phyloP scores from a whole-genome alignment of 805 yeast genomes.

The Starmerella stigmatis region DNA sequence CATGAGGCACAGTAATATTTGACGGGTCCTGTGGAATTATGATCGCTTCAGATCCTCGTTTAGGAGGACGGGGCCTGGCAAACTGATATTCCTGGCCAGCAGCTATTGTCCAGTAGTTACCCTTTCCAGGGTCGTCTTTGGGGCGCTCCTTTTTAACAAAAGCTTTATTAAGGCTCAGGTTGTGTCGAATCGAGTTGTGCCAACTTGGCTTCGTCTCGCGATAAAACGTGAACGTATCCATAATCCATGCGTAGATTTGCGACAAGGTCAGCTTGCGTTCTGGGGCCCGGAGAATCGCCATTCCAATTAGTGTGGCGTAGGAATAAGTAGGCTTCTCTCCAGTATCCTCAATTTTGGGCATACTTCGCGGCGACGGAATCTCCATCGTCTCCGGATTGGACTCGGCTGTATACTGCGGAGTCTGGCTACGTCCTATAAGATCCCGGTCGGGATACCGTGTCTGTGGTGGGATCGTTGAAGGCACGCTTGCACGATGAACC shows the following conservation, averaged over 20 bases:
- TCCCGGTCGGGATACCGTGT: too few species aligned
- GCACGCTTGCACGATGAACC: not conserved
- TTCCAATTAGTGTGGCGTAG: slow-evolving; percentile 85
- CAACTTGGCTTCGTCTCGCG: slow-evolving; percentile 82
- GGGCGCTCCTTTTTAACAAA: slow-evolving; percentile 85
- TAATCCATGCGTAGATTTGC: slow-evolving; percentile 87
- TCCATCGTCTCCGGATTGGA: not conserved
- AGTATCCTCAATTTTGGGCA: slow-evolving; percentile 41
- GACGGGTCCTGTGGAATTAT: not conserved
- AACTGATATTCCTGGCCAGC: slow-evolving; percentile 76
- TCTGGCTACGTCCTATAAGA: too few species aligned
- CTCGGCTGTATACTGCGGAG: not conserved
- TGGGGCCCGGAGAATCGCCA: slow-evolving; percentile 80
- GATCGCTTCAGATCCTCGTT: slow-evolving; percentile 8
- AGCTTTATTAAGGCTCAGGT: slow-evolving; percentile 84
- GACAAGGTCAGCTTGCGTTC: slow-evolving; percentile 60
- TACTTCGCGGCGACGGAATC: slow-evolving; percentile 22
- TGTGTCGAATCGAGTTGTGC: slow-evolving; percentile 96
- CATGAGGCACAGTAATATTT: not conserved
- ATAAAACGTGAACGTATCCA: slow-evolving; percentile 73
- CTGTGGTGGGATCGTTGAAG: too few species aligned
- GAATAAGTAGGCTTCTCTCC: slow-evolving; percentile 83
- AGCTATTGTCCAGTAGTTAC: slow-evolving; percentile 87
- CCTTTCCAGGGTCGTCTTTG: slow-evolving; percentile 44
- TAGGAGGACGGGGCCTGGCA: slow-evolving; percentile 37